Percentiles rank a stretch among this genome's conserved stretches.
Conservation (phyloP, 2,329 filamentous ascomycete genomes). For the Tolypocladium ophioglossoides region DNA sequence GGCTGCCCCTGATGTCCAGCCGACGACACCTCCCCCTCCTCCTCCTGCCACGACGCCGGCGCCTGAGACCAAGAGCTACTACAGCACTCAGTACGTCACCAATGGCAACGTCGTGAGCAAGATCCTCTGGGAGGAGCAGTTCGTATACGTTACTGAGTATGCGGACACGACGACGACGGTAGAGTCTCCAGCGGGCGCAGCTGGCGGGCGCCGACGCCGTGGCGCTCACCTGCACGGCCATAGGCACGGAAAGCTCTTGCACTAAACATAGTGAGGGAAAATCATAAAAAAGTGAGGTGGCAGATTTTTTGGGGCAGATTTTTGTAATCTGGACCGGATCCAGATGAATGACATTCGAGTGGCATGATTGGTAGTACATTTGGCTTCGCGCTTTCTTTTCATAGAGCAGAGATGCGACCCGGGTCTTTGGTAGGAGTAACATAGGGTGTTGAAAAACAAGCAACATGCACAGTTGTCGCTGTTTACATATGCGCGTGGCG, state of each 20-base stretch:
- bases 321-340: conserved; percentile 25
- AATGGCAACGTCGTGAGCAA: conserved; percentile 39
- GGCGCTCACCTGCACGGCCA: conserved; percentile 28
- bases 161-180: conserved; percentile 29
- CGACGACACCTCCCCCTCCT: conserved; percentile 4
- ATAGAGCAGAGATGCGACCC: conserved; percentile 21
- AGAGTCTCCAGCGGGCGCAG: conserved; percentile 9
- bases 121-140: conserved; percentile 45
- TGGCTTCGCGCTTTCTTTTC: conserved; percentile 20
- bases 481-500: not conserved
- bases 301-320: conserved; percentile 7
- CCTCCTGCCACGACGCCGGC: conserved; percentile 5
- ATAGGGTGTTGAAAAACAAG: conserved; percentile 18
- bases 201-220: conserved; percentile 14
- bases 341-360: conserved; percentile 16
- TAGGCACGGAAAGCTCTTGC: conserved; percentile 18
- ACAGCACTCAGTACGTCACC: conserved; percentile 43
- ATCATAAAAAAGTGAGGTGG: conserved; percentile 7
- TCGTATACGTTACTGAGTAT: conserved; percentile 40
- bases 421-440: conserved; percentile 16
- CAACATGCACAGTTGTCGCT: no score
- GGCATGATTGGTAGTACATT: conserved; percentile 24
- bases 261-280: conserved; percentile 5
- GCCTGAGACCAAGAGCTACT: conserved; percentile 21
- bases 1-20: not conserved